Evolutionary conservation across 2,329 filamentous ascomycete genomes (phyloP), one percentile per base, ranked within the genome.

Genomic region (Emmonsia crescens): DNA sequence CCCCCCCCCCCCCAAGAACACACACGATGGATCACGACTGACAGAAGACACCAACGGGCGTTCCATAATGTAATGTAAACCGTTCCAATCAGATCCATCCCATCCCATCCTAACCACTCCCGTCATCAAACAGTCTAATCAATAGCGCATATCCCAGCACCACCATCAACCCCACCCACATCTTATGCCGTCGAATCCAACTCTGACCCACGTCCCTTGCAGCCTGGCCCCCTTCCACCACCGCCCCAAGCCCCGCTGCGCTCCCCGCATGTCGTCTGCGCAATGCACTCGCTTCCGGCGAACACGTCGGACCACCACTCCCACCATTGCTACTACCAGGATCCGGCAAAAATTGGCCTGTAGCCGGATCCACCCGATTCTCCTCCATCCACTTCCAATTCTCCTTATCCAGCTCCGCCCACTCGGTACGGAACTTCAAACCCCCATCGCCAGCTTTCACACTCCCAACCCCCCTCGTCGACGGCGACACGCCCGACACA

Each of bases 361-460:
- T 96, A 10, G 79, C 78, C 5, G 83, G 77, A 74, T 99, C 91
- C 67, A 99, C 85, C 66, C 85, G 85, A 71, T 89, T 85, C 71
- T 91, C 85, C 71, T 85, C 85, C 81, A 99, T 95, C 91, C 90
- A 96, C 69, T 85, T 85, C 86, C 88, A 89, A 72, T 99, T 99
- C 78, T 94, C 89, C 65, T 83, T 79, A 72, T 99, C 91, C 27
- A 96, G 71, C 55, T 96, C 93, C 19, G 90, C 85, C 91, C 92
- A 99, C 76, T 97, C 91, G 12, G 83, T 80, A 61, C 86, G 83
- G 74, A 99, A 99, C 77, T 95, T 96, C 69, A 87, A 85, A 3
- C 94, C 94, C 14, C 92, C 92, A 71, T 99, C 94, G 27, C 94
- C 94, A 2, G 89, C 89, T 75, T 92, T 95, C 70, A 96, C 83